Base-by-base conservation (phyloP, 2,329 filamentous ascomycete species). In the Sarocladium kiliense region DNA sequence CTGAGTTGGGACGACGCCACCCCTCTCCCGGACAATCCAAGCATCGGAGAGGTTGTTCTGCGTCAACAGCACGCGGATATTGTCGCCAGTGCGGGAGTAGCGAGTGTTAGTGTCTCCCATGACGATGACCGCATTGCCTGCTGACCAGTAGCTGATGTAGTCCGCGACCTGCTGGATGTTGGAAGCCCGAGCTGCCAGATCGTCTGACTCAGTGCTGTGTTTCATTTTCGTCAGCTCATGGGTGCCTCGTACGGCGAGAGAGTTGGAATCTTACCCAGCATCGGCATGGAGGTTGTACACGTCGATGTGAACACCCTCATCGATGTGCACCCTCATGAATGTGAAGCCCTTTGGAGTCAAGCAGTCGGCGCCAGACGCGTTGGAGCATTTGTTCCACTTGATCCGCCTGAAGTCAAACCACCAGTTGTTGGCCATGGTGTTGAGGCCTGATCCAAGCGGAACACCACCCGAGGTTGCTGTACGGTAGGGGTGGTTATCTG, bases 271-370 rank as follows among this genome's bases (percentile, higher is more conserved):
- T 19, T 23, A 51, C 47, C 47, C 82, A 19, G 84, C 84, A 64
- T 87, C 84, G 2, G 82, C 71, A 65, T 87, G 84, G 16, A 87
- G 60, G 65, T 87, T 86, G 71, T 86, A 86, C 18, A 79, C 72
- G 64, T 86, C 83, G 14, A 84, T 66, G 57, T 77, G 84, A 6
- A 81, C 75, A 23, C 79, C 77, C 36, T 75, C 71, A 18, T 74
- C 74, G 19, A 85, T 58, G 47, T 51, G 47, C 39, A 77, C 65
- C 11, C 82, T 77, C 81, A 86, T 84, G 53, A 82, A 80, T 0
- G 83, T 85, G 66, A 85, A 86, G 30, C 84, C 84, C 66, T 87
- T 87, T n/a, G 82, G 84, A 1, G 83, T 86, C 57, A 86, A 68
- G 64, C 84, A 87, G 66, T 87, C 84, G 3, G 47, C 47, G 1